These are phyloP conservation scores for Uromyces viciae-fabae DNA, from an alignment of 1,284 basidiomycete species.

Conservation along the genomic window DNA sequence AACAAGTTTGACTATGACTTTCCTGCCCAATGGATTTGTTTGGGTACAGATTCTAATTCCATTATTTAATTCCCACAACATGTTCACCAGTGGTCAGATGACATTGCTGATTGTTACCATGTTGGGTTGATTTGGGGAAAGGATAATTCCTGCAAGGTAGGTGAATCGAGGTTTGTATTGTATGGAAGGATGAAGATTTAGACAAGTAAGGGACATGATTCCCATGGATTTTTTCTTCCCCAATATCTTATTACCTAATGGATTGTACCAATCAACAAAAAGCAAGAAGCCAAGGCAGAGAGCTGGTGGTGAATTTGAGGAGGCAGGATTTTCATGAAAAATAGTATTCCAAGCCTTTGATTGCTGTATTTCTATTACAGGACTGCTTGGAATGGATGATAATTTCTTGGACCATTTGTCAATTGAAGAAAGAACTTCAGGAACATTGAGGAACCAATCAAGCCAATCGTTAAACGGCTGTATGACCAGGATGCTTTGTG, in stretches of 20 bases:
- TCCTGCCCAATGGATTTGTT: neutral
- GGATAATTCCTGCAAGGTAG: neutral
- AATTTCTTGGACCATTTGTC: neutral
- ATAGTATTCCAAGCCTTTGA: neutral
- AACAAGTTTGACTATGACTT: neutral
- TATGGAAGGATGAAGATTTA: neutral
- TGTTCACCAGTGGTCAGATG: neutral
- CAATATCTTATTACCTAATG: neutral
- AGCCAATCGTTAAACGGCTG: slow-evolving; percentile 1
- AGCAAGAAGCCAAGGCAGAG: neutral
- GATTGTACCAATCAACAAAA: slow-evolving; percentile 22
- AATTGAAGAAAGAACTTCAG: neutral
- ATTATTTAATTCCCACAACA: neutral
- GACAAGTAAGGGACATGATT: neutral
- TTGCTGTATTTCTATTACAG: neutral
- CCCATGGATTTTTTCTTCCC: neutral
- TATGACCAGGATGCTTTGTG: neutral
- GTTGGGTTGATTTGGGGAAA: neutral
- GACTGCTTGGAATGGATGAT: neutral
- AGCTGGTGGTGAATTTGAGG: neutral
- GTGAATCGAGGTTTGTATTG: neutral
- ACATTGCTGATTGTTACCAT: slow-evolving; percentile 11
- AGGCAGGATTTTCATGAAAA: too few species aligned
- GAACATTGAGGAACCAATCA: neutral
- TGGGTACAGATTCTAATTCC: neutral